phyloP scores from a whole-genome alignment of 768 basidiomycete species.

The Boletus sp. region DNA sequence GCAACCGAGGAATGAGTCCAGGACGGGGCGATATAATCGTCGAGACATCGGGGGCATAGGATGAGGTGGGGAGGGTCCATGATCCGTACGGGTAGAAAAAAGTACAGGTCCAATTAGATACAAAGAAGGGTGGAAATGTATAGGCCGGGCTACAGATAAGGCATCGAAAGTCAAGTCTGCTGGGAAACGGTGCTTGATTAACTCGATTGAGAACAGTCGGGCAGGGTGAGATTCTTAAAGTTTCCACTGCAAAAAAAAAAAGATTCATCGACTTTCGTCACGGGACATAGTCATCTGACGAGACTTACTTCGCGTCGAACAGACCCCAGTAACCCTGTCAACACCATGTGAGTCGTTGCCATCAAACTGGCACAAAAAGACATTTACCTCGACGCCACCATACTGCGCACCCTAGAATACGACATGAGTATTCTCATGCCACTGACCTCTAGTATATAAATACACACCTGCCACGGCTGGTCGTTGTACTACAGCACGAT shows the following conservation, averaged over 20 bases:
- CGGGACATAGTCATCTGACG: not conserved
- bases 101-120: constrained; percentile 24
- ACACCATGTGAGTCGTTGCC: constrained; percentile 4
- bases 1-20: not conserved
- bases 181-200: not conserved
- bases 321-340: constrained; percentile 60
- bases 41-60: not conserved
- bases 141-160: constrained; percentile 6
- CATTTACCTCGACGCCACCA: constrained; percentile 71
- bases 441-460: not conserved
- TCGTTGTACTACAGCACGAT: constrained; percentile 55
- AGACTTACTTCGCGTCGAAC: constrained; percentile 54
- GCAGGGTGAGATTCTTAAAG: constrained; percentile 70
- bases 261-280: constrained; percentile 25
- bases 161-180: not conserved
- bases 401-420: constrained; percentile 50
- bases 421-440: constrained; percentile 11
- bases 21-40: not conserved
- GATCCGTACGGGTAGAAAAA: constrained; percentile 7
- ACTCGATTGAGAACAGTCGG: constrained; percentile 41
- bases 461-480: constrained; percentile 74
- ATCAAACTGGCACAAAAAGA: constrained; percentile 3
- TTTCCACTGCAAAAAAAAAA: constrained; percentile 47
- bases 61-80: not conserved
- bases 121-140: constrained; percentile 5